Conservation (phyloP, 306 rosid genomes). For the Begonia peltatifolia region DNA sequence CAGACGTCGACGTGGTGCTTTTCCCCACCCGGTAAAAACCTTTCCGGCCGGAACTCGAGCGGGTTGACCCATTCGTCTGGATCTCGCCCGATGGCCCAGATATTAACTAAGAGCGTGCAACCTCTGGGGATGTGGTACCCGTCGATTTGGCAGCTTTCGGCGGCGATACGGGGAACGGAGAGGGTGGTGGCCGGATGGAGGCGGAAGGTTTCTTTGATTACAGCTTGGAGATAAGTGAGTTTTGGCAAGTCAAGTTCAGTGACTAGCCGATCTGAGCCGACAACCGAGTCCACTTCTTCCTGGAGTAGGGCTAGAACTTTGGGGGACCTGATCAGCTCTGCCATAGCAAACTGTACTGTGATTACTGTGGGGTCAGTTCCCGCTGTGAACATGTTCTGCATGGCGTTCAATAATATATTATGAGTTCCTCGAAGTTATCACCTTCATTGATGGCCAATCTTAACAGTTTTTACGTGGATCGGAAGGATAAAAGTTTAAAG, state of each 20-base stretch:
- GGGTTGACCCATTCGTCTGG: conserved; percentile 38
- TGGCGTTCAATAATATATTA: too few relatives aligned
- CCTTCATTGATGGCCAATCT: too few relatives aligned
- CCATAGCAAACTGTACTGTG: conserved; percentile 56
- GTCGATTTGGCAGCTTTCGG: conserved; percentile 29
- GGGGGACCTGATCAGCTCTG: conserved; percentile 39
- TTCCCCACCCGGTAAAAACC: conserved; percentile 37
- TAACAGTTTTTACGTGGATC: too few relatives aligned
- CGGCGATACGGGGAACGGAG: conserved; percentile 38
- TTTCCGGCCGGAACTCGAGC: conserved; percentile 38
- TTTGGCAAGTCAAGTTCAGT: conserved; percentile 28
- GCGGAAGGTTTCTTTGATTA: conserved; percentile 58
- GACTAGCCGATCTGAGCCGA: conserved; percentile 30
- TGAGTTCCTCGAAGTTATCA: too few relatives aligned
- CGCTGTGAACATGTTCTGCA: conserved; percentile 42
- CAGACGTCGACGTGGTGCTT: conserved; percentile 25
- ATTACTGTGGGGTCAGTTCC: conserved; percentile 71
- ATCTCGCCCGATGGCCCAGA: conserved; percentile 65
- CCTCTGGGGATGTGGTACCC: conserved; percentile 48
- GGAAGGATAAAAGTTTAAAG: too few relatives aligned
- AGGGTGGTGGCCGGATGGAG: conserved; percentile 73
- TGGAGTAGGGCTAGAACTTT: conserved; percentile 16
- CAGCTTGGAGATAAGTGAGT: conserved; percentile 45
- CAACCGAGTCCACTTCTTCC: conserved; percentile 33
- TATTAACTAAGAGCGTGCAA: conserved; percentile 45